A percentile compares a stretch with the other conserved stretches of the same genome.
Evolutionary conservation across 495 filamentous ascomycete species (phyloP).

Genomic region (Penicillium riverlandense): DNA sequence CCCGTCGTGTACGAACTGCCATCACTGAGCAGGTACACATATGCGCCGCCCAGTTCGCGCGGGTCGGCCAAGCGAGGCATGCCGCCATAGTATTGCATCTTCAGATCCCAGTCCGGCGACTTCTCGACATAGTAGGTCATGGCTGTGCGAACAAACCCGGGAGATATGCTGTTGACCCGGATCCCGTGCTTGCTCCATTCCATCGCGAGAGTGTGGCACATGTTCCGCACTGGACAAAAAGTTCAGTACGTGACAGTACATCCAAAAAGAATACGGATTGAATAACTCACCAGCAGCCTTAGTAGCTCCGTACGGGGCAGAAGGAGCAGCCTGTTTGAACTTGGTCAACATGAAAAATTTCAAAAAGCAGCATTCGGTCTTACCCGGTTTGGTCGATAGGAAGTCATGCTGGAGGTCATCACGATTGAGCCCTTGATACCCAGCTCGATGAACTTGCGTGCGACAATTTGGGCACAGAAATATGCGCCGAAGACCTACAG

Average conservation of each 20-base stretch:
- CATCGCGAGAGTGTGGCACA: conserved; percentile 38
- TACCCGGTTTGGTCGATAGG: conserved; percentile 33
- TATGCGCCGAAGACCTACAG: conserved; percentile 29
- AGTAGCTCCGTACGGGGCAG: conserved; percentile 24
- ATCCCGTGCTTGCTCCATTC: conserved; percentile 42
- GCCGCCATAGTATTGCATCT: conserved; percentile 41
- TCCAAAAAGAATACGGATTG: background rate
- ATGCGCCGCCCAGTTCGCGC: conserved; percentile 34
- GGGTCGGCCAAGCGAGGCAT: conserved; percentile 34
- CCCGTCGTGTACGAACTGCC: conserved; percentile 27
- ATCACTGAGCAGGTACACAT: conserved; percentile 31
- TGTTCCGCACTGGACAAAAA: conserved; percentile 16
- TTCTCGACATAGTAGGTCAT: conserved; percentile 35
- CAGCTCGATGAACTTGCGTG: conserved; percentile 33
- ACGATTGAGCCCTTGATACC: conserved; percentile 35
- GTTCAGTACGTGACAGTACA: background rate
- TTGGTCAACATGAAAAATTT: too few relatives aligned
- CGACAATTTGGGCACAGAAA: conserved; percentile 27
- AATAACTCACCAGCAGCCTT: conserved; percentile 20
- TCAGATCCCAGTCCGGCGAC: conserved; percentile 30
- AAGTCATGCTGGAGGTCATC: conserved; percentile 38
- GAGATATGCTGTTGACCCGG: conserved; percentile 33
- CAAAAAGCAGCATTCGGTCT: background rate
- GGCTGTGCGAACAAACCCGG: conserved; percentile 31
- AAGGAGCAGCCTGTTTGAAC: conserved; percentile 14